phyloP scores from a whole-genome alignment of 1,284 basidiomycete species.

The Ganoderma resinaceum region DNA sequence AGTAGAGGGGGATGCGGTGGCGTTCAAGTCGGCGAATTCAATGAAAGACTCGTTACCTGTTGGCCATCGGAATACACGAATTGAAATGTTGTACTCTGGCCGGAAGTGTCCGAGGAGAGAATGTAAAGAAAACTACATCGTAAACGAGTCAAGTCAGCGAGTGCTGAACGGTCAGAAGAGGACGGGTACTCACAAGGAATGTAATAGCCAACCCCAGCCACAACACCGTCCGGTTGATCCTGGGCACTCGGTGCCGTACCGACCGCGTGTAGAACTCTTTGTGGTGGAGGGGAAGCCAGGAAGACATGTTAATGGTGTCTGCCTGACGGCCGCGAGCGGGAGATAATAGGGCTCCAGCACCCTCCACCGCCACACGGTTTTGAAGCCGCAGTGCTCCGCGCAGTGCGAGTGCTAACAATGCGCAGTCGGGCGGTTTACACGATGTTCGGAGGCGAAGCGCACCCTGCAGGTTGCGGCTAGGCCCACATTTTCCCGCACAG shows the following conservation, averaged over 20 bases:
- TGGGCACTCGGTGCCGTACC: slow-evolving; percentile 6
- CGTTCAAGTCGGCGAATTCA: neutral
- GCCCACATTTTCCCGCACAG: no score
- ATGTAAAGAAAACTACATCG: slow-evolving; percentile 4
- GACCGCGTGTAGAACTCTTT: slow-evolving; percentile 10
- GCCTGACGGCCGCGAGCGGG: neutral
- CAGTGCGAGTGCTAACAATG: neutral
- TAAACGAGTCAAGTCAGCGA: neutral
- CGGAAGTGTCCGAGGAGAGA: slow-evolving; percentile 6
- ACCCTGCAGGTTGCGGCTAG: no score
- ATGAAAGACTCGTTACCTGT: neutral
- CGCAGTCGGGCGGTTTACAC: slow-evolving; percentile 4
- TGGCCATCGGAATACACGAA: slow-evolving; percentile 9
- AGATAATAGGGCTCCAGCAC: neutral
- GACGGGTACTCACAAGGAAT: slow-evolving; percentile 10
- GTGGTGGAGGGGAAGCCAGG: slow-evolving; percentile 9
- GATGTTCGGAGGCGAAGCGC: slow-evolving; percentile 3
- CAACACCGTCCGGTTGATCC: slow-evolving; percentile 8
- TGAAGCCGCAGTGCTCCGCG: neutral
- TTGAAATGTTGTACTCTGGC: slow-evolving; percentile 10
- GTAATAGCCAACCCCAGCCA: slow-evolving; percentile 5
- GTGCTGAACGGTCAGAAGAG: neutral
- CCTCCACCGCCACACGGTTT: neutral
- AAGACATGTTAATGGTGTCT: neutral
- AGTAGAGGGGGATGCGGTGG: slow-evolving; percentile 13